Percentiles rank a stretch among this genome's conserved stretches.
Conservation (phyloP, 176 grass and related monocot species). For the Puccinellia tenuiflora region DNA sequence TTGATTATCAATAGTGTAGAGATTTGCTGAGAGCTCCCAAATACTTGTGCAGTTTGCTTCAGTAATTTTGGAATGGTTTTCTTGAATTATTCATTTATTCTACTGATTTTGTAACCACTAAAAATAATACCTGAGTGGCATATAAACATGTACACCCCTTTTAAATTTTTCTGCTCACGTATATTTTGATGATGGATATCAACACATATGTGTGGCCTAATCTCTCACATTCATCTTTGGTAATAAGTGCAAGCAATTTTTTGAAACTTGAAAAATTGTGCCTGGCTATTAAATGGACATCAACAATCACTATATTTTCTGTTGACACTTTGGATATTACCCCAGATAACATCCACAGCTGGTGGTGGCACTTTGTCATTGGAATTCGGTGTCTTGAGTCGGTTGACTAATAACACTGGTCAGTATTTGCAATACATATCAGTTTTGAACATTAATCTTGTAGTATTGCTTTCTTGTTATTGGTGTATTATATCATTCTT, state of each 20-base stretch:
- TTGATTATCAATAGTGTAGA: not conserved
- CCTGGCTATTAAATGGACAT: constrained; percentile 2
- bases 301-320: not conserved
- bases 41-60: not conserved
- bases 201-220: not conserved
- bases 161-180: not conserved
- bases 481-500: constrained; percentile 5
- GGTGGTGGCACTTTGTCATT: constrained; percentile 94
- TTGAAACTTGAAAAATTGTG: constrained; percentile 19
- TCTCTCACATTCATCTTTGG: not conserved
- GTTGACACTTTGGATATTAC: constrained; percentile 30
- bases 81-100: constrained; percentile 9
- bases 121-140: not conserved
- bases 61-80: not conserved
- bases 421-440: constrained; percentile 19
- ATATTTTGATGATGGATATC: not conserved
- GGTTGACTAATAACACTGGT: constrained; percentile 80
- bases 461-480: not conserved
- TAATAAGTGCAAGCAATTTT: not conserved
- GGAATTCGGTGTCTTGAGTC: constrained; percentile 91
- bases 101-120: constrained; percentile 8
- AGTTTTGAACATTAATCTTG: not conserved
- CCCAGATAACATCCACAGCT: constrained; percentile 94
- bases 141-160: not conserved
- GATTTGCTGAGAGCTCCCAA: not conserved